A percentile compares a stretch with the other conserved stretches of the same genome.
Evolutionary conservation across 768 basidiomycete genomes (phyloP).

Genomic region (Sutorius australiensis): DNA sequence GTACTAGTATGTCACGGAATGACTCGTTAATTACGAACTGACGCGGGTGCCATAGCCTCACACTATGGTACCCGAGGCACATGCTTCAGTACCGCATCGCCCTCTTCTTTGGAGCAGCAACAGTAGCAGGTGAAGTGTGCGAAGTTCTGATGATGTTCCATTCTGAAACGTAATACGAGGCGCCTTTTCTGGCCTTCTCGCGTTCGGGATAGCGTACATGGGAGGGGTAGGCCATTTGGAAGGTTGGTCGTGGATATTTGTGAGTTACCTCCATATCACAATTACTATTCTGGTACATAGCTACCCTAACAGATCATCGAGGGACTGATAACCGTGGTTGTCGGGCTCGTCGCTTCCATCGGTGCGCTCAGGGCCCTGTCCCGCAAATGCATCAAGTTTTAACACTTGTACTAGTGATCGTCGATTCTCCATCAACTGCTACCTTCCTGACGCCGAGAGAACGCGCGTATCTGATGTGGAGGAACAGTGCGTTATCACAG

Average conservation of each 20-base stretch:
- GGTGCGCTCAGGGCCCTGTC: constrained; percentile 28
- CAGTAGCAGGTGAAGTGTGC: constrained; percentile 42
- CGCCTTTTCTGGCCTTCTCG: constrained; percentile 59
- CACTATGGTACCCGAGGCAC: constrained; percentile 66
- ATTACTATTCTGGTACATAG: background rate
- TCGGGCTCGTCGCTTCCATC: constrained; percentile 51
- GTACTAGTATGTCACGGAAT: constrained; percentile 53
- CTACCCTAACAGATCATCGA: constrained; percentile 13
- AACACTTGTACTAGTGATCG: constrained; percentile 42
- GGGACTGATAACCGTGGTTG: constrained; percentile 56
- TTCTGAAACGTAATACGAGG: constrained; percentile 16
- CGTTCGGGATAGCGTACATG: constrained; percentile 55
- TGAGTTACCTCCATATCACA: constrained; percentile 23
- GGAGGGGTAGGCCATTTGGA: constrained; percentile 40
- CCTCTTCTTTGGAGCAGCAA: constrained; percentile 64
- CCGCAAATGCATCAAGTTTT: background rate
- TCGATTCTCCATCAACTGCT: constrained; percentile 40
- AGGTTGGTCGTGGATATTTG: constrained; percentile 74
- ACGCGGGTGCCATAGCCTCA: constrained; percentile 38
- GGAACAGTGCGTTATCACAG: constrained; percentile 9
- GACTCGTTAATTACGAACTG: background rate
- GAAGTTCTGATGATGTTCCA: fast-evolving
- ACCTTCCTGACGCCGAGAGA: constrained; percentile 16
- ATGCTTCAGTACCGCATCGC: constrained; percentile 57
- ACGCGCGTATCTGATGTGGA: constrained; percentile 16